Evolutionary conservation across 345 rosid genomes (phyloP), one percentile per base, ranked within the genome.

Genomic region (Balakata baccata): DNA sequence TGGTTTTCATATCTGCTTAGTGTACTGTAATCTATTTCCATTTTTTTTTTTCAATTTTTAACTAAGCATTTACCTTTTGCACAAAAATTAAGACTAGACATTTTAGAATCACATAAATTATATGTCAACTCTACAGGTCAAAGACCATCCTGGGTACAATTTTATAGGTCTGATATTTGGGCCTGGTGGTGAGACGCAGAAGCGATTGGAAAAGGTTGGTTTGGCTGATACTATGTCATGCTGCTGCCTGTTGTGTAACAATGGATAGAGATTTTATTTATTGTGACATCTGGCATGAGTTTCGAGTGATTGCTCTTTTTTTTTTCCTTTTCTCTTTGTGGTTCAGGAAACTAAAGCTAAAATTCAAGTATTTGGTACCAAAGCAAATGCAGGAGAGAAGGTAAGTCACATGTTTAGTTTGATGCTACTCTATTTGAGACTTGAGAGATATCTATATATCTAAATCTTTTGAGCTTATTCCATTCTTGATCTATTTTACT

Each of bases 271-370:
- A 11, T 59, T 37, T 11, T 62, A 37, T 63, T 66, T 46, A 9
- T n/a, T 34, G 9, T 41, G 9, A 20, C 16, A 11, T 51, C 20
- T 72, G 47, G 9, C 47, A 43, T 43, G 47, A 2, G 23, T 1
- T 11, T 49, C 22, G 38, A 45, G 49, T 59, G 34, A 38, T 73
- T 10, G 46, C 47, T 69, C 66, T 62, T 20, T 71, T 51, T 11
- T 38, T 39, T 61, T 20, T 71, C 46, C 9, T 45, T 39, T 65
- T 34, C 51, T 74, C 74, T n/a, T n/a, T 72, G 52, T 59, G 70
- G 75, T 75, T 75, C 87, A 95, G 97, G 96, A 92, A 80, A 95
- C 98, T 71, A 96, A 93, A 73, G 91, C 96, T 59, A 86, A 80
- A 75, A 81, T 95, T 69, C 92, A 84, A 76, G 76, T 91, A 56